phyloP scores from a whole-genome alignment of 2,329 filamentous ascomycete species.

The Fusarium haematococcum region DNA sequence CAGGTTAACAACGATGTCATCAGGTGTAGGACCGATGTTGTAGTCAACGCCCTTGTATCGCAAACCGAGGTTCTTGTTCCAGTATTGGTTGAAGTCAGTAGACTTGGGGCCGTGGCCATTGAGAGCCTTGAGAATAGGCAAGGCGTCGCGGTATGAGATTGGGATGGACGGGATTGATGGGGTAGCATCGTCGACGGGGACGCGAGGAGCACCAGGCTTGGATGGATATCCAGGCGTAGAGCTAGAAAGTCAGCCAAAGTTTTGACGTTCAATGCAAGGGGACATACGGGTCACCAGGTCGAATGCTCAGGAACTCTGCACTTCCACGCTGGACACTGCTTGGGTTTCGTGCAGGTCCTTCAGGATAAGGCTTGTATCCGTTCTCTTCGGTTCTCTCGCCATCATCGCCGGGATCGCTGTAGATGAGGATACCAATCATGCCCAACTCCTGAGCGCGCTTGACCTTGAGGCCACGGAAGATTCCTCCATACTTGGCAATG shows the following conservation, averaged over 20 bases:
- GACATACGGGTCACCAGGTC: conserved; percentile 74
- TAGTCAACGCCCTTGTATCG: conserved; percentile 86
- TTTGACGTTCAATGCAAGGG: conserved; percentile 8
- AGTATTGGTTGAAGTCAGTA: conserved; percentile 77
- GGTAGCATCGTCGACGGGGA: conserved; percentile 75
- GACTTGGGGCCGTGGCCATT: conserved; percentile 89
- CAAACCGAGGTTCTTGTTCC: conserved; percentile 78
- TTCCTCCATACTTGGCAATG: conserved; percentile 84
- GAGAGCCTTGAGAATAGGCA: conserved; percentile 89
- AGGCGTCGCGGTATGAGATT: conserved; percentile 86
- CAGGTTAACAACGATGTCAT: conserved; percentile 76
- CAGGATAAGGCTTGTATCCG: conserved; percentile 82
- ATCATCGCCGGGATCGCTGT: conserved; percentile 91
- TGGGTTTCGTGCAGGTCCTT: conserved; percentile 88
- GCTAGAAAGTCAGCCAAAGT: conserved; percentile 43
- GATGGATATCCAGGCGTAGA: conserved; percentile 95
- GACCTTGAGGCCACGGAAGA: conserved; percentile 92
- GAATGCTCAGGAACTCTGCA: conserved; percentile 80
- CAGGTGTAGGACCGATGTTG: conserved; percentile 85
- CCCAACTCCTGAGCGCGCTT: conserved; percentile 93
- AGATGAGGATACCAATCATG: conserved; percentile 87
- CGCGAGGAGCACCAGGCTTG: conserved; percentile 85
- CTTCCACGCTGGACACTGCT: conserved; percentile 93
- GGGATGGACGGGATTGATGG: conserved; percentile 91
- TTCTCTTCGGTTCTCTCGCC: conserved; percentile 84